A percentile compares a stretch with the other conserved stretches of the same genome.
Conservation (phyloP, 73 alveolate species). For the Paramecium tetraurelia region DNA sequence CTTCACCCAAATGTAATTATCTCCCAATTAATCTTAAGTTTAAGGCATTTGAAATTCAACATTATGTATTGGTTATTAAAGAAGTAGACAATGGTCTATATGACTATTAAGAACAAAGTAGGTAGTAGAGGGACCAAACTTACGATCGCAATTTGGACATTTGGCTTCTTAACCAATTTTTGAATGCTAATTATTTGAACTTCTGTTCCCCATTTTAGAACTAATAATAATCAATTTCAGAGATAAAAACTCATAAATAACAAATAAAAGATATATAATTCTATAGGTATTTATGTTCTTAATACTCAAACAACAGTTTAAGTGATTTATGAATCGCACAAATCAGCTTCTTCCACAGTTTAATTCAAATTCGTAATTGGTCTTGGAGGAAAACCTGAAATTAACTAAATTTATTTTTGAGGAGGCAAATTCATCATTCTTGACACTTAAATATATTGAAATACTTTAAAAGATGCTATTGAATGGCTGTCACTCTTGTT, state of each 20-base stretch:
- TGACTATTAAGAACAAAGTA: not conserved
- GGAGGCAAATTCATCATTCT: not conserved
- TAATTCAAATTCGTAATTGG: slow-evolving; percentile 65
- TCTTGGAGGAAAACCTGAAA: slow-evolving; percentile 83
- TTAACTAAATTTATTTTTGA: slow-evolving; percentile 36
- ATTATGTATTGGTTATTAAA: not conserved
- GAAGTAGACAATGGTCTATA: not conserved
- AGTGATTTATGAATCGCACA: not conserved
- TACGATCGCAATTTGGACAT: not conserved
- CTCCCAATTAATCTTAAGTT: not conserved
- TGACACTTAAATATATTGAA: not conserved
- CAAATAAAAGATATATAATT: not conserved
- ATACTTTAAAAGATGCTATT: slow-evolving; percentile 63
- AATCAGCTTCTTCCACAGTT: slow-evolving; percentile 80
- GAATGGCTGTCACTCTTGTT: slow-evolving; percentile 69
- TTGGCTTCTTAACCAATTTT: not conserved
- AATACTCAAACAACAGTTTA: not conserved
- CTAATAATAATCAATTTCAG: not conserved
- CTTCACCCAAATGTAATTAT: slow-evolving; percentile 28
- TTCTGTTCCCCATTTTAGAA: not conserved
- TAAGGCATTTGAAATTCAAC: not conserved
- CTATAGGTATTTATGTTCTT: not conserved
- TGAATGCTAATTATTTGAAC: not conserved
- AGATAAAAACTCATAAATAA: not conserved
- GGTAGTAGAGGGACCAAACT: not conserved